A percentile compares a stretch with the other conserved stretches of the same genome.
These are phyloP conservation scores for Apiotrichum mycotoxinovorans DNA, from an alignment of 1,284 basidiomycete species.

Conservation along the genomic window DNA sequence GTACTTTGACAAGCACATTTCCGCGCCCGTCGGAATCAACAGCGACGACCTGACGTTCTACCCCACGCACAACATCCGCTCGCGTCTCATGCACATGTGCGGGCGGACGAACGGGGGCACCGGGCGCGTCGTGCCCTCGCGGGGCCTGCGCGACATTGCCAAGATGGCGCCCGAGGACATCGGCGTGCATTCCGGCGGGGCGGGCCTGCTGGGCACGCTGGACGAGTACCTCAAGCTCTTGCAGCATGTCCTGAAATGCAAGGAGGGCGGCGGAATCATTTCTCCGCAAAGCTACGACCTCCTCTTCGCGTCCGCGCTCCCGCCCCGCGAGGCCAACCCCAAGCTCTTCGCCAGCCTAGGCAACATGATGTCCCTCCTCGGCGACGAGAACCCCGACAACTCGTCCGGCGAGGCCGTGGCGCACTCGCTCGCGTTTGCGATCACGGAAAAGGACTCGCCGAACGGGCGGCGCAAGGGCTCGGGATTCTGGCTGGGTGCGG, in stretches of 20 bases:
- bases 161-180: constrained; percentile 4
- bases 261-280: constrained; percentile 17
- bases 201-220: constrained; percentile 35
- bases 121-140: constrained; percentile 16
- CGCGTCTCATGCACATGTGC: constrained; percentile 15
- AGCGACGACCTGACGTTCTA: constrained; percentile 27
- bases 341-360: constrained; percentile 11
- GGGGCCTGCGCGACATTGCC: constrained; percentile 29
- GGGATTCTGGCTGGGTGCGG: constrained; percentile 24
- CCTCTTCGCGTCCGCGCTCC: constrained; percentile 26
- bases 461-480: constrained; percentile 19
- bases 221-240: constrained; percentile 35
- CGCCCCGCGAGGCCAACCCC: constrained; percentile 6
- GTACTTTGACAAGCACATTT: constrained; percentile 24
- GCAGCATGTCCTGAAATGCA: constrained; percentile 26
- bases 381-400: constrained; percentile 7
- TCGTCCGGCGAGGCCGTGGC: constrained; percentile 7
- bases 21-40: constrained; percentile 16
- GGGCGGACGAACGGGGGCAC: constrained; percentile 16
- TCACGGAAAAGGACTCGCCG: constrained; percentile 1
- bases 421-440: constrained; percentile 11
- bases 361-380: constrained; percentile 2
- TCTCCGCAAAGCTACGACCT: constrained; percentile 21
- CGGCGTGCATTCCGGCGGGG: constrained; percentile 31
- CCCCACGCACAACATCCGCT: constrained; percentile 19